Percentiles rank a stretch among this genome's conserved stretches.
Conservation (phyloP, 768 basidiomycete genomes). For the Mycena venus region DNA sequence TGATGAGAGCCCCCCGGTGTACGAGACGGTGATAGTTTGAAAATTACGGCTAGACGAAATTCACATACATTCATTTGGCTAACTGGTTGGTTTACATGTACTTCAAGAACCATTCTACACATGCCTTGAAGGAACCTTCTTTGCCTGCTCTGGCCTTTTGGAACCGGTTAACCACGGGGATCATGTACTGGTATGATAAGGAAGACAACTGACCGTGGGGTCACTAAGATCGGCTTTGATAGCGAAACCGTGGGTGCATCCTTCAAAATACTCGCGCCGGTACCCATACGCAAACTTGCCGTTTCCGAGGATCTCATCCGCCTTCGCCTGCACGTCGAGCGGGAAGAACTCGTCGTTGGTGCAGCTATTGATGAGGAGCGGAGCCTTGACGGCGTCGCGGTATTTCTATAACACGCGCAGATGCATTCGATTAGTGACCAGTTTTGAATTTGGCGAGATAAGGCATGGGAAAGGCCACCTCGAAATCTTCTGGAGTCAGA, state of each 20-base stretch:
- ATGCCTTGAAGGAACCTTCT: conserved; percentile 4
- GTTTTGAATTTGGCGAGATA: too few species aligned
- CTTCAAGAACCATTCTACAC: conserved; percentile 11
- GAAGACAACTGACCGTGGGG: background rate
- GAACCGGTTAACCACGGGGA: too few species aligned
- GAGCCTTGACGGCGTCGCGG: background rate
- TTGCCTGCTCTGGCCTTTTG: conserved; percentile 4
- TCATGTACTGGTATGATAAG: too few species aligned
- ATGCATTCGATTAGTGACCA: too few species aligned
- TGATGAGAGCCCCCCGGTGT: too few species aligned
- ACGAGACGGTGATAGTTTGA: too few species aligned
- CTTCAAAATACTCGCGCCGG: background rate
- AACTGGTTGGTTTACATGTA: background rate
- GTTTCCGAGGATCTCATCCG: conserved; percentile 2
- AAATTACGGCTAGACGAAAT: too few species aligned
- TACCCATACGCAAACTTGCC: conserved; percentile 8
- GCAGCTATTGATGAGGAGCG: conserved; percentile 22
- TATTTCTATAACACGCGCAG: too few species aligned
- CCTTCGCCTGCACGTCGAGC: conserved; percentile 3
- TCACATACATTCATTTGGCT: too few species aligned
- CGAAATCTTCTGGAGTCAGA: conserved; percentile 48
- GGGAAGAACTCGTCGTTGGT: background rate
- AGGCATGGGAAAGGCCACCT: too few species aligned
- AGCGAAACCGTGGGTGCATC: background rate
- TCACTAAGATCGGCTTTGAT: conserved; percentile 5